Percentiles rank a stretch among this genome's conserved stretches.
Conservation (phyloP, 495 filamentous ascomycete genomes). For the Talaromyces proteolyticus region DNA sequence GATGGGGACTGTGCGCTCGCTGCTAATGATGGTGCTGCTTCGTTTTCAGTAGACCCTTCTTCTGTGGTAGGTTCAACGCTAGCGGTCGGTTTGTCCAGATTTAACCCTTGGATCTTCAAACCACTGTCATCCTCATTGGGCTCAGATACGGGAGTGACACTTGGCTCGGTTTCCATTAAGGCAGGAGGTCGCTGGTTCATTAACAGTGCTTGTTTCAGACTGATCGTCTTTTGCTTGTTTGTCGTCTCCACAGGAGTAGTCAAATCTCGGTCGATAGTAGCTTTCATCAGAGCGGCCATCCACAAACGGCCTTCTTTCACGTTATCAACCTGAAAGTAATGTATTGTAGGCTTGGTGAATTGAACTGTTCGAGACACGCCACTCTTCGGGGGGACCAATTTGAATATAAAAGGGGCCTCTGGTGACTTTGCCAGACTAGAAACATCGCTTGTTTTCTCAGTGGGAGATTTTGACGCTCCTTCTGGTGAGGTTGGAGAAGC, state of each 20-base stretch:
- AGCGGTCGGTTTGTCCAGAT: conserved; percentile 18
- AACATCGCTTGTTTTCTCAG: conserved; percentile 23
- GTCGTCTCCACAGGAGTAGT: conserved; percentile 70
- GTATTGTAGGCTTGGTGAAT: conserved; percentile 93
- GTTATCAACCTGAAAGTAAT: conserved; percentile 95
- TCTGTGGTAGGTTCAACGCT: conserved; percentile 13
- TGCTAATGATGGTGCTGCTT: background rate
- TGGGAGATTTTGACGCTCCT: conserved; percentile 50
- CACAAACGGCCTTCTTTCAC: conserved; percentile 82
- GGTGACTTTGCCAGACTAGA: conserved; percentile 12
- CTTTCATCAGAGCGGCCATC: conserved; percentile 99
- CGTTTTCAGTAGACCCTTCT: conserved; percentile 2
- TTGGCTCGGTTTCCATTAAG: conserved; percentile 51
- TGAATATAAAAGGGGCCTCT: conserved; percentile 84
- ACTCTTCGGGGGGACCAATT: conserved; percentile 84
- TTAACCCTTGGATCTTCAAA: conserved; percentile 30
- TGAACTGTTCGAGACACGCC: conserved; percentile 89
- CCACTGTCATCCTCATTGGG: conserved; percentile 16
- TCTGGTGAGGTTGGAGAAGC: conserved; percentile 68
- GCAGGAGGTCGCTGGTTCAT: conserved; percentile 86
- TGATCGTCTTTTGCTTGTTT: conserved; percentile 94
- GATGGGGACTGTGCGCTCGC: background rate
- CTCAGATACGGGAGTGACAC: background rate
- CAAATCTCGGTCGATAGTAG: conserved; percentile 94
- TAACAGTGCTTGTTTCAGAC: conserved; percentile 72